Evolutionary conservation across 352 stramenopile species (phyloP).

Genomic region (Discostella stelligera): DNA sequence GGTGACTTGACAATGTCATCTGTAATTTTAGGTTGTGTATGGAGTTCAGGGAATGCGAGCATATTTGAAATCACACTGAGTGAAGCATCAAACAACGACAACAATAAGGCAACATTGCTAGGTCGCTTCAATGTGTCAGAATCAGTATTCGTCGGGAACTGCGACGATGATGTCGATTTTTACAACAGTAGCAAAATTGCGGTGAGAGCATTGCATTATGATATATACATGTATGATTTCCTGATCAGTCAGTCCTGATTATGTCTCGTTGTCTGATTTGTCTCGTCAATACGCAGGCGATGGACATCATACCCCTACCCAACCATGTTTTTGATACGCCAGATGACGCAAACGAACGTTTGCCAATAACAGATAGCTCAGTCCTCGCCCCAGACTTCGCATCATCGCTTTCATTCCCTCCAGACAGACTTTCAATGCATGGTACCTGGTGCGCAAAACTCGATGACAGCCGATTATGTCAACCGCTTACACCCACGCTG

Average conservation of each 20-base stretch:
- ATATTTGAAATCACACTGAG: slow-evolving; percentile 37
- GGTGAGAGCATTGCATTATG: slow-evolving; percentile 9
- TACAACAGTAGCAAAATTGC: slow-evolving; percentile 55
- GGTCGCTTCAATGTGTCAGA: slow-evolving; percentile 36
- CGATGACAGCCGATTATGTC: slow-evolving; percentile 11
- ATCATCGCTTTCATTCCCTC: slow-evolving; percentile 49
- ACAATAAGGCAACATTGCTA: not conserved
- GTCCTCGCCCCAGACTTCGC: slow-evolving; percentile 1
- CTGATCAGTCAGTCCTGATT: not conserved
- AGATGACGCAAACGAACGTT: slow-evolving; percentile 8
- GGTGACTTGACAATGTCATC: slow-evolving; percentile 21
- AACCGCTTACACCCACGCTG: slow-evolving; percentile 1
- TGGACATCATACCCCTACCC: slow-evolving; percentile 45
- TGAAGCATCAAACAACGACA: slow-evolving; percentile 1
- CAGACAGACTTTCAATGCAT: slow-evolving; percentile 53
- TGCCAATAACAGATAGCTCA: slow-evolving; percentile 11
- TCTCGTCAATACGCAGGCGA: slow-evolving; percentile 8
- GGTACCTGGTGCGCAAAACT: slow-evolving; percentile 42
- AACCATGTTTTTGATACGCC: slow-evolving; percentile 40
- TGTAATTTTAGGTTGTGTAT: slow-evolving; percentile 48
- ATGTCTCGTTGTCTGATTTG: not conserved
- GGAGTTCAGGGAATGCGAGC: slow-evolving; percentile 44
- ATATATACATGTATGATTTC: not conserved
- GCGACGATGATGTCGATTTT: slow-evolving; percentile 56
- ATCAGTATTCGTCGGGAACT: slow-evolving; percentile 37